These are phyloP conservation scores for Pichia sp. DNA, from an alignment of 1,139 yeast species.

Conservation along the genomic window DNA sequence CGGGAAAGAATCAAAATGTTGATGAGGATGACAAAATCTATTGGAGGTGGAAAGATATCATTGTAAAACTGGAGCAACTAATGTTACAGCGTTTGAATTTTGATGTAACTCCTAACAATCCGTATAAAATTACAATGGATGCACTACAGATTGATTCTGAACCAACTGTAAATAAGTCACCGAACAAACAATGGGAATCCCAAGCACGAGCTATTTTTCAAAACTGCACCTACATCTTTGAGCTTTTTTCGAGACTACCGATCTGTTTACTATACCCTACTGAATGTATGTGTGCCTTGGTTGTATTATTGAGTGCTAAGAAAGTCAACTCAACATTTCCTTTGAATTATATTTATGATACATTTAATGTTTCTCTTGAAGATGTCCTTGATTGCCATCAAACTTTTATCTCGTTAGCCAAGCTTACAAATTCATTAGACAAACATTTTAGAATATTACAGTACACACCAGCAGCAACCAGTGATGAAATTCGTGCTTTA, in stretches of 20 bases:
- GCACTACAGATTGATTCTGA: constrained; percentile 16
- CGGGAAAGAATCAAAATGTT: constrained; percentile 33
- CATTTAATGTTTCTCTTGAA: constrained; percentile 13
- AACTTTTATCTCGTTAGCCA: constrained; percentile 16
- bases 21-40: constrained; percentile 42
- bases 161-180: background rate
- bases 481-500: constrained; percentile 13
- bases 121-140: constrained; percentile 30
- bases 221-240: constrained; percentile 23
- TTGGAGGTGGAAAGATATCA: constrained; percentile 44
- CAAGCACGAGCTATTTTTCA: constrained; percentile 19
- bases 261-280: constrained; percentile 20
- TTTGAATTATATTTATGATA: constrained; percentile 10
- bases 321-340: constrained; percentile 19
- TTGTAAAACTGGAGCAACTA: constrained; percentile 38
- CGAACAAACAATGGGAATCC: constrained; percentile 16
- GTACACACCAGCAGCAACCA: constrained; percentile 17
- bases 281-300: constrained; percentile 22
- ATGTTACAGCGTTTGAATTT: constrained; percentile 43
- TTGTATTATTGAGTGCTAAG: constrained; percentile 19
- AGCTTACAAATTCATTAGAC: constrained; percentile 15
- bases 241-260: constrained; percentile 25
- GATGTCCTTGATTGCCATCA: constrained; percentile 22
- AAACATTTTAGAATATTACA: constrained; percentile 19
- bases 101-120: constrained; percentile 39